Conservation (phyloP, 2,329 filamentous ascomycete species). For the Aspergillus fumigatiaffinis region DNA sequence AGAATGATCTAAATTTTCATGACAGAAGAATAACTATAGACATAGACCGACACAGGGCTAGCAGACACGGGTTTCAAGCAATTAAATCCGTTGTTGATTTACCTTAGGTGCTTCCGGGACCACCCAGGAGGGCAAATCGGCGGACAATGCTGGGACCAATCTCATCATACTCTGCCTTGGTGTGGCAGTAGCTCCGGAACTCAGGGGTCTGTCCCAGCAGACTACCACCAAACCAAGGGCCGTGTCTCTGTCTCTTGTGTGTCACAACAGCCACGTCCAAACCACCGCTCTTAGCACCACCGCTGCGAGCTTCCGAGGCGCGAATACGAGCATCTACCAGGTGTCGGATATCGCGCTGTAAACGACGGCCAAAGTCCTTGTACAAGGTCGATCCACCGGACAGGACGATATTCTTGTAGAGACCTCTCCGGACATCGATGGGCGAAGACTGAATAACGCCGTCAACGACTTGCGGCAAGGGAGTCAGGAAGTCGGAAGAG, state of each 20-base stretch:
- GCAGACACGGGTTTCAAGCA: background rate
- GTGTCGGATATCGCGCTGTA: constrained; percentile 97
- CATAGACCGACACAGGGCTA: background rate
- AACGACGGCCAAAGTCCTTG: constrained; percentile 93
- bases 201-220: constrained; percentile 95
- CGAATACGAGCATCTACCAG: constrained; percentile 89
- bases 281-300: constrained; percentile 87
- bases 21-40: background rate
- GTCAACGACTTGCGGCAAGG: constrained; percentile 89
- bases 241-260: constrained; percentile 95
- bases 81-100: background rate
- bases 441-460: constrained; percentile 96
- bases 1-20: background rate
- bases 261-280: constrained; percentile 96
- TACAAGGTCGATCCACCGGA: constrained; percentile 96
- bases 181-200: constrained; percentile 98
- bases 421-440: constrained; percentile 90
- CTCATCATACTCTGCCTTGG: constrained; percentile 84
- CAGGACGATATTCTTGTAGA: constrained; percentile 99
- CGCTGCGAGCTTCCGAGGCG: constrained; percentile 85
- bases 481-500: constrained; percentile 96
- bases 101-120: constrained; percentile 62
- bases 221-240: constrained; percentile 97
- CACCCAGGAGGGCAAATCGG: constrained; percentile 88
- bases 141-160: constrained; percentile 93